Conservation (phyloP, 805 yeast genomes). For the Wickerhamomyces bovis region DNA sequence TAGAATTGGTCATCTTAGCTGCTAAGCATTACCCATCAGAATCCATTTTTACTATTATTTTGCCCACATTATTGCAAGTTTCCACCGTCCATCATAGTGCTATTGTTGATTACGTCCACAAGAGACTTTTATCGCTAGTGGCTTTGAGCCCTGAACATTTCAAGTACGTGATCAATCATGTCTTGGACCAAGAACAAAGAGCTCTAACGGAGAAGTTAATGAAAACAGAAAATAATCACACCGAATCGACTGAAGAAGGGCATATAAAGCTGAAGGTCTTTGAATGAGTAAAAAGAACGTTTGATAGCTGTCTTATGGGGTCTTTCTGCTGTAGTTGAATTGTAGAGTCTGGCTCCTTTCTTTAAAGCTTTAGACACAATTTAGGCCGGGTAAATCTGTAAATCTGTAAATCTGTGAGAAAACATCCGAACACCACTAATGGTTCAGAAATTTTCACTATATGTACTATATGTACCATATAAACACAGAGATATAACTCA, state of each 20-base stretch:
- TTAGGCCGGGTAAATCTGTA: background rate
- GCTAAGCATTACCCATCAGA: slow-evolving; percentile 12
- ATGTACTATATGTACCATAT: background rate
- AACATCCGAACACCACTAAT: background rate
- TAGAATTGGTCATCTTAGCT: slow-evolving; percentile 25
- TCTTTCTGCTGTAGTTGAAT: too few species aligned
- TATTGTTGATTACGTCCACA: slow-evolving; percentile 36
- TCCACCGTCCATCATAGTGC: slow-evolving; percentile 13
- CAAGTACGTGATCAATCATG: slow-evolving; percentile 38
- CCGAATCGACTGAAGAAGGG: slow-evolving; percentile 14
- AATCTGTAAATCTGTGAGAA: background rate
- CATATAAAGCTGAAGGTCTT: slow-evolving; percentile 51
- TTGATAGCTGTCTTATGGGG: too few species aligned
- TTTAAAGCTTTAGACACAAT: too few species aligned
- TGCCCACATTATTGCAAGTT: slow-evolving; percentile 33
- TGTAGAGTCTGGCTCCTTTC: too few species aligned
- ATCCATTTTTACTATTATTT: slow-evolving; percentile 26
- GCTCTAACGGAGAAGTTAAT: slow-evolving; percentile 37
- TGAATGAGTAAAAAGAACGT: too few species aligned
- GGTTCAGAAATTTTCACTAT: background rate
- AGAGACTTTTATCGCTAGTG: slow-evolving; percentile 42
- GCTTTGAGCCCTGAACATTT: slow-evolving; percentile 39
- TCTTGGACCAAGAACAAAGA: slow-evolving; percentile 36
- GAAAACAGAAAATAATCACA: slow-evolving; percentile 24
- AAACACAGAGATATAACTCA: background rate